phyloP scores from a whole-genome alignment of 129 eudicot species.

The Daucus carota region DNA sequence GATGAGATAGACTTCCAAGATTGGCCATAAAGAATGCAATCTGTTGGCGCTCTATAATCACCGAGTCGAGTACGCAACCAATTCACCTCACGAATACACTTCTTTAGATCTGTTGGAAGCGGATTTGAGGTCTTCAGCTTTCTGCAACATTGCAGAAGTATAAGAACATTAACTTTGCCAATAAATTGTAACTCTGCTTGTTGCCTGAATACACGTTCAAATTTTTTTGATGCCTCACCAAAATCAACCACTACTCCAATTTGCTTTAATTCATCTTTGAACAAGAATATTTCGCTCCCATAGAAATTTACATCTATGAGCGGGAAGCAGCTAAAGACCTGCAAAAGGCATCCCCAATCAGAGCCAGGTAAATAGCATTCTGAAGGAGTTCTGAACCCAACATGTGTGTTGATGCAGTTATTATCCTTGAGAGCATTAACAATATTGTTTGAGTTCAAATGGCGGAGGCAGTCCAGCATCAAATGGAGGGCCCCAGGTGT shows the following conservation, averaged over 20 bases:
- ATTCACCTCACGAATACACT: slow-evolving; percentile 26
- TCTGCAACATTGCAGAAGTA: slow-evolving; percentile 24
- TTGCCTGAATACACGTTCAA: slow-evolving; percentile 29
- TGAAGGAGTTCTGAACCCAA: slow-evolving; percentile 35
- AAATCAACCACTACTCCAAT: slow-evolving; percentile 40
- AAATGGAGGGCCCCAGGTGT: slow-evolving; percentile 23
- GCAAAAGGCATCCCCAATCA: slow-evolving; percentile 45
- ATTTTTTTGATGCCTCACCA: slow-evolving; percentile 28
- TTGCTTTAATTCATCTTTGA: slow-evolving; percentile 22
- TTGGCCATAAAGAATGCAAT: slow-evolving; percentile 22
- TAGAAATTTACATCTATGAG: slow-evolving; percentile 33
- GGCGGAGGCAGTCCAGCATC: slow-evolving; percentile 22
- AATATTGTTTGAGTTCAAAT: slow-evolving; percentile 15
- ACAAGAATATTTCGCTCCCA: slow-evolving; percentile 21
- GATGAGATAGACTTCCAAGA: slow-evolving; percentile 37
- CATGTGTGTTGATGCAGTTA: slow-evolving; percentile 34
- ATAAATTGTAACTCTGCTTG: slow-evolving; percentile 24
- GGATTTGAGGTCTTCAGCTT: slow-evolving; percentile 12
- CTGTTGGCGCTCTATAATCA: slow-evolving; percentile 35
- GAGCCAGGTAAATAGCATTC: slow-evolving; percentile 38
- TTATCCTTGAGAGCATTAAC: slow-evolving; percentile 27
- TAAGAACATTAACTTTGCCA: slow-evolving; percentile 22
- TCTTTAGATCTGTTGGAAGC: slow-evolving; percentile 24
- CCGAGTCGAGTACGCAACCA: slow-evolving; percentile 50
- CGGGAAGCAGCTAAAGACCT: slow-evolving; percentile 35